Evolutionary conservation across 2,329 filamentous ascomycete genomes (phyloP), one percentile per base, ranked within the genome.

Genomic region (Cadophora malorum): DNA sequence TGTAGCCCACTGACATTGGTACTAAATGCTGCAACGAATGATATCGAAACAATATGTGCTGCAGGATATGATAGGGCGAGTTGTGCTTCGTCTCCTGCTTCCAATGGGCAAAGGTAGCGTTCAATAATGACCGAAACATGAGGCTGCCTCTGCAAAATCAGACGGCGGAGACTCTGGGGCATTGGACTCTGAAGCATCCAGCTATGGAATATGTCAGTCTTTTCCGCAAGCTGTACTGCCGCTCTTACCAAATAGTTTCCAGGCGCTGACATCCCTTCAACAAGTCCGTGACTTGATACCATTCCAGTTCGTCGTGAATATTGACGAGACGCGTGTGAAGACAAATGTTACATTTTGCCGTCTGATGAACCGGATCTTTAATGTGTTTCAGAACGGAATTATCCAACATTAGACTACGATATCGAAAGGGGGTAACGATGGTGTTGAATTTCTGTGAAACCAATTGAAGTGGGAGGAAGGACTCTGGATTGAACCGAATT

Each of bases 371-470:
- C 41, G 41, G 14, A 45, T 45, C 19, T 10, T 6, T 19, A 16
- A 45, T 45, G 41, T 45, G 41, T 16, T 19, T 45, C 41, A 45
- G 16, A 16, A 19, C 4, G 16, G 12, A 45, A 16, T 45, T 16
- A 19, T 19, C 41, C 14, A 45, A 16, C 6, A 14, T 45, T 19
- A 45, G 41, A 45, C 6, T 45, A 45, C 38, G 41, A 47, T 61
- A 49, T 45, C 59, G 59, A 31, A 45, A 47, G n/a, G 38, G 59
- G 16, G 41, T 47, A 31, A 31, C 45, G 25, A 61, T 19, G 9
- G 41, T 47, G 23, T 61, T 61, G 21, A 61, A 49, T 49, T 47
- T 47, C 35, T 31, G 14, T 14, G 59, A 61, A 21, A 61, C 21
- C 2, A 45, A n/a, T n/a, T 47, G 59, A 8, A 61, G 59, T 6